phyloP scores from a whole-genome alignment of 305 asterid species.

The Solanum aculeatissimum region DNA sequence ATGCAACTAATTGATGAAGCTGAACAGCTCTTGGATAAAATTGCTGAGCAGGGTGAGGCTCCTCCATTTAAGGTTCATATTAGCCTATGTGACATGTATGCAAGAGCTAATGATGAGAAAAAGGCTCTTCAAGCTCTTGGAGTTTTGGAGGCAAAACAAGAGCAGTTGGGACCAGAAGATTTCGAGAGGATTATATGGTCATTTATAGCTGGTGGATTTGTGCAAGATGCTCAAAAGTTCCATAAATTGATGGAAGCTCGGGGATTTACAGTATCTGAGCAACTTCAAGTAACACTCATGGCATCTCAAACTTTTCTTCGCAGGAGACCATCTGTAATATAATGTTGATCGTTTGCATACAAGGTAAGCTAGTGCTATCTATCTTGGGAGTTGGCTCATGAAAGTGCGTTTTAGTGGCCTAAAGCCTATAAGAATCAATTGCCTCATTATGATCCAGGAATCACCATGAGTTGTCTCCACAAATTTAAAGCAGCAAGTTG shows the following conservation, averaged over 20 bases:
- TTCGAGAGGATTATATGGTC: slow-evolving; percentile 49
- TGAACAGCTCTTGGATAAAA: slow-evolving; percentile 63
- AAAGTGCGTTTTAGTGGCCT: background rate
- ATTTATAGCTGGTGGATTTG: slow-evolving; percentile 46
- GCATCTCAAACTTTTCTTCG: slow-evolving; percentile 5
- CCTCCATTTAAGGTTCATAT: slow-evolving; percentile 63
- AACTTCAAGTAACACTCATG: background rate
- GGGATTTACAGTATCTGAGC: slow-evolving; percentile 24
- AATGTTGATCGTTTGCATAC: background rate
- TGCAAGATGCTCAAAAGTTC: slow-evolving; percentile 53
- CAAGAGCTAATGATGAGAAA: slow-evolving; percentile 47
- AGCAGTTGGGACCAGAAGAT: slow-evolving; percentile 37
- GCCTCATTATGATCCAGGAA: background rate
- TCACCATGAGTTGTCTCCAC: background rate
- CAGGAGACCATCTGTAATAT: slow-evolving; percentile 3
- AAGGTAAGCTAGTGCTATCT: background rate
- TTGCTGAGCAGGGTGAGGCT: slow-evolving; percentile 51
- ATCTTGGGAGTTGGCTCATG: background rate
- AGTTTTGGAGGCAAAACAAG: slow-evolving; percentile 64
- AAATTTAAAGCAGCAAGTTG: background rate
- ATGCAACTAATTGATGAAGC: slow-evolving; percentile 69
- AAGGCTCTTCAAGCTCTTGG: slow-evolving; percentile 79
- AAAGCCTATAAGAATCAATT: background rate
- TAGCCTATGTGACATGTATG: slow-evolving; percentile 70
- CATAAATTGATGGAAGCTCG: slow-evolving; percentile 41